Base-by-base conservation (phyloP, 106 monocot genomes). In the Hemerocallis citrina region DNA sequence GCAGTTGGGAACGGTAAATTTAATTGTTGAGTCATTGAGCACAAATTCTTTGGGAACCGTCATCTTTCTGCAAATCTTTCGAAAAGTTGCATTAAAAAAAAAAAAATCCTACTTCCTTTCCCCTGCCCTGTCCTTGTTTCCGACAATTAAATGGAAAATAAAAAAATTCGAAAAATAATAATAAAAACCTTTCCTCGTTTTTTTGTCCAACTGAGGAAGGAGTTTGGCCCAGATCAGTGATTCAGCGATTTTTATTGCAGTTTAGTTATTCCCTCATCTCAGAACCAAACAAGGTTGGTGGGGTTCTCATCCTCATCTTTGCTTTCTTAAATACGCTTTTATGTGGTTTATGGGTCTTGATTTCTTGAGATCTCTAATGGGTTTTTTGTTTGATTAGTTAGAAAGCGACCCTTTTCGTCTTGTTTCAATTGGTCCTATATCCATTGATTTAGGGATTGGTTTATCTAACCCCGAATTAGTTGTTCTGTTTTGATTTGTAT, bases 261-360 rank as follows among this genome's bases (percentile, higher is more conserved):
- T 1, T 7, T 13, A 54, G 25, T 54, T 28, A 31, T 31, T 55
- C 55, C 1, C 28, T 52, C 55, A 12, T 30, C 17, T 14, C 59
- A 46, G 33, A 59, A 58, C 22, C 58, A 6, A 59, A 45, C 57
- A 68, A 59, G 46, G 59, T 35, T 29, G 29, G 68, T 50, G 70
- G 61, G 52, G 2, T 40, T 62, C 20, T 16, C 49, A 5, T 39
- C 10, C 50, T 27, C 29, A n/a, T n/a, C n/a, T n/a, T n/a, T n/a
- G n/a, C n/a, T n/a, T n/a, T n/a, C n/a, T n/a, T n/a, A n/a, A n/a
- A n/a, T n/a, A n/a, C n/a, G n/a, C n/a, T n/a, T n/a, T n/a, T n/a
- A n/a, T n/a, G 7, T 55, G 32, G 8, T 2, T 34, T 30, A 8
- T 57, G 32, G 15, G 35, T 16, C 24, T 11, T 17, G 7, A 60